These are phyloP conservation scores for Termitomyces sp. DNA, from an alignment of 768 basidiomycete genomes.

Conservation along the genomic window DNA sequence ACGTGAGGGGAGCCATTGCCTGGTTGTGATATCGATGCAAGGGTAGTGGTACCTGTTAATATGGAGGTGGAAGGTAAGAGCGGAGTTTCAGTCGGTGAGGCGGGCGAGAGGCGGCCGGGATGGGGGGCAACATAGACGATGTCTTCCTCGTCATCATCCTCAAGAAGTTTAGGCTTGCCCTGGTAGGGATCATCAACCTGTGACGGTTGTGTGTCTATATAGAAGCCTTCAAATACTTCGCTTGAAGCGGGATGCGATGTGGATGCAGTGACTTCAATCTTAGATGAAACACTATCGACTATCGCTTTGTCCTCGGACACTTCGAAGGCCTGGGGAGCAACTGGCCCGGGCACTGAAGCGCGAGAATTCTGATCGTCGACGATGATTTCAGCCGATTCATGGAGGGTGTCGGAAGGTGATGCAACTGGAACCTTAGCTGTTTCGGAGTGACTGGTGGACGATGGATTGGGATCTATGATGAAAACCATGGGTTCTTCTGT, in stretches of 20 bases:
- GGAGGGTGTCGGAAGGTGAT: background rate
- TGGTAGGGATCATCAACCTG: conserved; percentile 8
- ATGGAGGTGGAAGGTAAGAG: conserved; percentile 16
- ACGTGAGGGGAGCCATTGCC: background rate
- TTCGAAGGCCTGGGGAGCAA: background rate
- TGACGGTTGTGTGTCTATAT: conserved; percentile 41
- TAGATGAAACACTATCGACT: background rate
- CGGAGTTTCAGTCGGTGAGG: background rate
- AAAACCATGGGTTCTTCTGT: too few relatives aligned
- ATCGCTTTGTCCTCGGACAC: background rate
- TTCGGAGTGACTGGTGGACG: background rate
- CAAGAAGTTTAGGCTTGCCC: conserved; percentile 13
- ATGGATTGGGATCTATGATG: too few relatives aligned
- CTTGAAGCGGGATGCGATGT: background rate
- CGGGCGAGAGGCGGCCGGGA: conserved; percentile 37
- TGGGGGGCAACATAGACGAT: conserved; percentile 80
- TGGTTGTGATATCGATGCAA: background rate
- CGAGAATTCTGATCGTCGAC: background rate
- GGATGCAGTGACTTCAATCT: background rate
- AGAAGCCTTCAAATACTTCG: conserved; percentile 19
- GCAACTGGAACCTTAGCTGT: background rate
- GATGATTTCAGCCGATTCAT: background rate
- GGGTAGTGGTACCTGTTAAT: conserved; percentile 22
- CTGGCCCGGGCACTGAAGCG: too few relatives aligned
- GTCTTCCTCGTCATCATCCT: conserved; percentile 54